phyloP scores from a whole-genome alignment of 352 stramenopile species.

The Pythium apleroticum region DNA sequence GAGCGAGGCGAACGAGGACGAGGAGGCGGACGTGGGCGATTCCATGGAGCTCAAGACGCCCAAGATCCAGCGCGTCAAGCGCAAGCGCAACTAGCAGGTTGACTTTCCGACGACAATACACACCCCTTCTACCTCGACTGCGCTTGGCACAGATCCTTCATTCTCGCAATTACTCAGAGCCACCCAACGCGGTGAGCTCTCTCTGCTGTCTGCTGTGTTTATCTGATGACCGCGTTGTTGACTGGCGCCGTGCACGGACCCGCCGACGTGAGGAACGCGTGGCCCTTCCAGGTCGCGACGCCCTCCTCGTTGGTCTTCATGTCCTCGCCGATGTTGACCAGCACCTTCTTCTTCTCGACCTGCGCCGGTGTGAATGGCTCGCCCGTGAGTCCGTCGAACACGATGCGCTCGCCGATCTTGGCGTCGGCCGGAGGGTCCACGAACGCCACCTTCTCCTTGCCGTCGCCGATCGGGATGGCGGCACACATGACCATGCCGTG shows the following conservation, averaged over 20 bases:
- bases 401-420: conserved; percentile 71
- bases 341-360: conserved; percentile 90
- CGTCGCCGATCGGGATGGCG: conserved; percentile 56
- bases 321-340: conserved; percentile 71
- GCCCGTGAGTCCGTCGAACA: conserved; percentile 64
- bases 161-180: neutral
- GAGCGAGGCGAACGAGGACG: conserved; percentile 34
- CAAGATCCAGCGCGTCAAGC: conserved; percentile 22
- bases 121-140: neutral
- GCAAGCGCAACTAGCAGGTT: conserved; percentile 26
- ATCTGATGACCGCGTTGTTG: conserved; percentile 77
- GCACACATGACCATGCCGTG: conserved; percentile 93
- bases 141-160: neutral
- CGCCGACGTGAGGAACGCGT: conserved; percentile 72
- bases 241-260: conserved; percentile 74
- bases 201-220: conserved; percentile 23
- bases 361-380: conserved; percentile 80
- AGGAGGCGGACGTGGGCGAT: conserved; percentile 21
- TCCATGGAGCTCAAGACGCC: conserved; percentile 25
- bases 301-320: conserved; percentile 80
- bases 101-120: neutral
- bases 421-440: conserved; percentile 79
- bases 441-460: conserved; percentile 82
- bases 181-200: neutral
- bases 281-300: conserved; percentile 83